Evolutionary conservation across 106 monocot species (phyloP).

Genomic region (Dioscorea zingiberensis): DNA sequence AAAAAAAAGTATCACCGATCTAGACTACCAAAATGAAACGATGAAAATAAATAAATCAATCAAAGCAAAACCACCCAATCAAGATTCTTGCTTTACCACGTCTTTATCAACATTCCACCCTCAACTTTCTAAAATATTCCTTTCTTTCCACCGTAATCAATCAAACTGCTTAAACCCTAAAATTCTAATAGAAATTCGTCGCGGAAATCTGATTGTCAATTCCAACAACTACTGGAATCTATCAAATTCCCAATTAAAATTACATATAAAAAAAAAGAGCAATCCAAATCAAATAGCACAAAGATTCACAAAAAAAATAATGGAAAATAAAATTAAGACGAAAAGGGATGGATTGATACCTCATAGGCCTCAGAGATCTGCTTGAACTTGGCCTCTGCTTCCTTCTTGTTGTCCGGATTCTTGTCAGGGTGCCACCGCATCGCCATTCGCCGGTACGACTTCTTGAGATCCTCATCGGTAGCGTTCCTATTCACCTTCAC

Average conservation of each 20-base stretch:
- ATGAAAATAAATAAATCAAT: not conserved
- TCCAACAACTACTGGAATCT: not conserved
- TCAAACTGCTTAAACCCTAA: not conserved
- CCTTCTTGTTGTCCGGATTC: conserved; percentile 51
- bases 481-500: conserved; percentile 73
- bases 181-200: not conserved
- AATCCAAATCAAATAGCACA: not conserved
- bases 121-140: not conserved
- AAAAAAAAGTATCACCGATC: too few species aligned
- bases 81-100: not conserved
- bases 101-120: not conserved
- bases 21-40: too few species aligned
- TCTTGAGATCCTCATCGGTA: conserved; percentile 72
- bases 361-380: conserved; percentile 87
- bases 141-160: not conserved
- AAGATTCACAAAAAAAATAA: not conserved
- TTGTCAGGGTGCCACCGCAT: conserved; percentile 91
- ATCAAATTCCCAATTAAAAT: not conserved
- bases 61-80: not conserved
- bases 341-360: not conserved
- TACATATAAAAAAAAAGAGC: not conserved
- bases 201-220: not conserved
- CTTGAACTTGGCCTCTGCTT: conserved; percentile 85
- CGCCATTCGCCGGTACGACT: conserved; percentile 64
- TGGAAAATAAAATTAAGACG: not conserved